Evolutionary conservation across 306 rosid species (phyloP).

Genomic region (Castanopsis chinensis): DNA sequence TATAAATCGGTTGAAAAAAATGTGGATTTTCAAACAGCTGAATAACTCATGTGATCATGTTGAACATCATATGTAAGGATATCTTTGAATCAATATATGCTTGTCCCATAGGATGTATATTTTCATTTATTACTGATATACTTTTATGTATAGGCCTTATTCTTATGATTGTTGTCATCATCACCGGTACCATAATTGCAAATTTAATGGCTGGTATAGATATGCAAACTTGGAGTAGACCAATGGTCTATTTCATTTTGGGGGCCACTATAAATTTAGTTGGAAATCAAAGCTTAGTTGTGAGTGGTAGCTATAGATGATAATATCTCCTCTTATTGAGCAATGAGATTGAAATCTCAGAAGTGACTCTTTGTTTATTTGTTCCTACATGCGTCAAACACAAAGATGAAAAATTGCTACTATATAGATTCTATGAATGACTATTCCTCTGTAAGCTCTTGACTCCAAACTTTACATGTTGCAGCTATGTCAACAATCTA

Average conservation of each 20-base stretch:
- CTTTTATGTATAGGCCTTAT: not conserved
- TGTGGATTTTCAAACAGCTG: not conserved
- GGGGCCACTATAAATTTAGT: not conserved
- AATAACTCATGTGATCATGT: not conserved
- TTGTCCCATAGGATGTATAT: not conserved
- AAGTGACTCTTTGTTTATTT: not conserved
- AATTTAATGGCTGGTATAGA: not conserved
- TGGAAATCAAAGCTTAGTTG: not conserved
- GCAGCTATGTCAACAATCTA: slow-evolving; percentile 50
- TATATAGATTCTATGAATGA: not conserved
- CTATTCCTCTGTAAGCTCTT: slow-evolving; percentile 21
- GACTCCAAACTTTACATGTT: slow-evolving; percentile 30
- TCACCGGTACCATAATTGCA: not conserved
- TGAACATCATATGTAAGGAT: not conserved
- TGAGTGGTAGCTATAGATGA: not conserved
- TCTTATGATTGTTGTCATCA: not conserved
- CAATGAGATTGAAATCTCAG: not conserved
- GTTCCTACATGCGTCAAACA: not conserved
- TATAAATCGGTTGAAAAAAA: not conserved
- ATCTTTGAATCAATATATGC: not conserved
- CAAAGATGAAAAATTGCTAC: not conserved
- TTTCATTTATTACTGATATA: not conserved
- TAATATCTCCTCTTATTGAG: not conserved
- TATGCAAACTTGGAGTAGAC: not conserved
- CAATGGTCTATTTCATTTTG: not conserved